These are phyloP conservation scores for Crithidia expoeki DNA, from an alignment of 208 protist genomes.

Conservation along the genomic window DNA sequence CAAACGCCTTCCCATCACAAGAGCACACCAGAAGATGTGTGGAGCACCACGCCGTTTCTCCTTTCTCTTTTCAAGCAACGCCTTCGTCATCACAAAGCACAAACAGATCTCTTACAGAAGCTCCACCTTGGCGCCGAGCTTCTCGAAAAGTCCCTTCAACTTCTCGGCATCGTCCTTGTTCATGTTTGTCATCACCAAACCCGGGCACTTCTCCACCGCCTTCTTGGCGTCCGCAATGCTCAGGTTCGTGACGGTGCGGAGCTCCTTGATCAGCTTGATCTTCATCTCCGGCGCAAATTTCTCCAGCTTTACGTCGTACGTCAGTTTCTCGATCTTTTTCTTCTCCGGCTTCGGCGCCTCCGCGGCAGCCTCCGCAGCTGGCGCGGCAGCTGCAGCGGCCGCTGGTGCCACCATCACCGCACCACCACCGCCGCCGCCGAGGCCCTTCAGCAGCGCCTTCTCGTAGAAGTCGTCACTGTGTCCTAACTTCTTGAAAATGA, in stretches of 20 bases:
- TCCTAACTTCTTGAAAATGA: constrained; percentile 91
- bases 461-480: constrained; percentile 92
- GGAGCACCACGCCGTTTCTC: background rate
- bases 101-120: constrained; percentile 57
- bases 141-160: constrained; percentile 88
- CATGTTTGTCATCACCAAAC: constrained; percentile 89
- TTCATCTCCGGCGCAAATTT: constrained; percentile 86
- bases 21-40: no score
- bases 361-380: constrained; percentile 41
- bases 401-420: constrained; percentile 28
- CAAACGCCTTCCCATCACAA: no score
- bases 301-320: constrained; percentile 89
- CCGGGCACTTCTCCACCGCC: constrained; percentile 90
- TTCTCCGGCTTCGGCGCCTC: constrained; percentile 81
- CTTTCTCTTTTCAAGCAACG: background rate
- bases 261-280: constrained; percentile 93
- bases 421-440: constrained; percentile 81
- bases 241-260: constrained; percentile 83
- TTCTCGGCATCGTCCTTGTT: constrained; percentile 88
- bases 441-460: constrained; percentile 84
- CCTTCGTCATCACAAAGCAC: background rate
- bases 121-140: constrained; percentile 89
- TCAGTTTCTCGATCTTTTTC: constrained; percentile 91
- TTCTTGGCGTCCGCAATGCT: constrained; percentile 90
- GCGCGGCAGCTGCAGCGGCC: constrained; percentile 34